phyloP scores from a whole-genome alignment of 73 alveolate species.

The Paramecium sexaurelia region DNA sequence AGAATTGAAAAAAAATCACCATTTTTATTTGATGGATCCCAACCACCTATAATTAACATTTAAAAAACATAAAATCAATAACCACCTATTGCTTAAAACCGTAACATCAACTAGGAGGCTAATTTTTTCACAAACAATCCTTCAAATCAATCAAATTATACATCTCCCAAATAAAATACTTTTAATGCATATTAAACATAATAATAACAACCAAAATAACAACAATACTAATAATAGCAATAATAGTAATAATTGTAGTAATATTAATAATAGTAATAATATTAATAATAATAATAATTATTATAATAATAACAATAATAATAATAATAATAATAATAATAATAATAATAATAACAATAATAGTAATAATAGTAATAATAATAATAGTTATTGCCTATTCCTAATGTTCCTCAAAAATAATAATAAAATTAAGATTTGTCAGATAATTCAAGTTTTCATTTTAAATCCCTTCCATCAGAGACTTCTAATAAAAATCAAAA shows the following conservation, averaged over 20 bases:
- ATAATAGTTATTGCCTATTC: neutral
- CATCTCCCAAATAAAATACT: neutral
- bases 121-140: neutral
- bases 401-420: neutral
- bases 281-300: neutral
- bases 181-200: neutral
- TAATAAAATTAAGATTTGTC: neutral
- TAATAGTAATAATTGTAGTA: too few species aligned
- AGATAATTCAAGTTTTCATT: neutral
- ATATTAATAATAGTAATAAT: neutral
- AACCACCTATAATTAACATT: neutral
- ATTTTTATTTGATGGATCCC: neutral
- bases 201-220: neutral
- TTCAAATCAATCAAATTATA: neutral
- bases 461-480: neutral
- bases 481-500: neutral
- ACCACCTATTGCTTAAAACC: neutral
- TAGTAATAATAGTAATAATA: neutral
- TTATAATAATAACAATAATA: neutral
- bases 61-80: neutral
- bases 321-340: neutral
- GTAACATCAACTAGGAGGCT: neutral
- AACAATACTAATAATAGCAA: too few species aligned
- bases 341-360: neutral
- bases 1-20: neutral